These are phyloP conservation scores for Populus ilicifolia DNA, from an alignment of 345 rosid genomes.

Conservation along the genomic window DNA sequence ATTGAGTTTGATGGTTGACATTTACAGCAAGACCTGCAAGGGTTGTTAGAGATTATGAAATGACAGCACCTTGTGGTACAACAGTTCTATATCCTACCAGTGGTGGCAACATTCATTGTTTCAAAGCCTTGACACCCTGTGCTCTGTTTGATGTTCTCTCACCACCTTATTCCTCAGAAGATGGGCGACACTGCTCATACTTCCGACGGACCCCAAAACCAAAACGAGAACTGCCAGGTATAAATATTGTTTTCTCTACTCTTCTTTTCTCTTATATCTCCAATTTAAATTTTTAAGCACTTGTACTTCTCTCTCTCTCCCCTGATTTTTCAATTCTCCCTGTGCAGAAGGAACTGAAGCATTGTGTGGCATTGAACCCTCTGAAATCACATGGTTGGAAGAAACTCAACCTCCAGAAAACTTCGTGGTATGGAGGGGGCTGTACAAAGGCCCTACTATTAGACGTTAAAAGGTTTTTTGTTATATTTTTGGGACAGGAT, in stretches of 20 bases:
- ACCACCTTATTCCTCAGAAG: constrained; percentile 66
- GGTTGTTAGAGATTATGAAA: constrained; percentile 58
- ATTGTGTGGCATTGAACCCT: constrained; percentile 47
- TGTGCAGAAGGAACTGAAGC: constrained; percentile 51
- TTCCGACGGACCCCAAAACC: constrained; percentile 47
- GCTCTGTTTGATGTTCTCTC: constrained; percentile 69
- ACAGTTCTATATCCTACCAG: constrained; percentile 65
- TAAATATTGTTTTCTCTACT: not conserved
- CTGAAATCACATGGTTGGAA: constrained; percentile 71
- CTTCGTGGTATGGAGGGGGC: constrained; percentile 63
- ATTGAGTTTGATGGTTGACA: constrained; percentile 4
- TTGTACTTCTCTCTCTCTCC: too few species aligned
- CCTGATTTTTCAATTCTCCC: not conserved
- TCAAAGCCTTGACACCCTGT: constrained; percentile 68
- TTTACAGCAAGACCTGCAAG: constrained; percentile 76
- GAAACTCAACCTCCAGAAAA: constrained; percentile 81
- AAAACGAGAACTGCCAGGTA: constrained; percentile 60
- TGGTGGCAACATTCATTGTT: constrained; percentile 86
- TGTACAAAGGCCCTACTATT: constrained; percentile 73
- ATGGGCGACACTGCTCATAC: constrained; percentile 63
- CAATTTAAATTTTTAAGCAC: not conserved
- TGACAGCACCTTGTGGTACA: constrained; percentile 59
- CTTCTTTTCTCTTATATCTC: not conserved
- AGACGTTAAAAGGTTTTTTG: constrained; percentile 26
- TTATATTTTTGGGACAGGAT: not conserved